Base-by-base conservation (phyloP, 2,329 filamentous ascomycete genomes). In the Aspergillus transmontanensis region DNA sequence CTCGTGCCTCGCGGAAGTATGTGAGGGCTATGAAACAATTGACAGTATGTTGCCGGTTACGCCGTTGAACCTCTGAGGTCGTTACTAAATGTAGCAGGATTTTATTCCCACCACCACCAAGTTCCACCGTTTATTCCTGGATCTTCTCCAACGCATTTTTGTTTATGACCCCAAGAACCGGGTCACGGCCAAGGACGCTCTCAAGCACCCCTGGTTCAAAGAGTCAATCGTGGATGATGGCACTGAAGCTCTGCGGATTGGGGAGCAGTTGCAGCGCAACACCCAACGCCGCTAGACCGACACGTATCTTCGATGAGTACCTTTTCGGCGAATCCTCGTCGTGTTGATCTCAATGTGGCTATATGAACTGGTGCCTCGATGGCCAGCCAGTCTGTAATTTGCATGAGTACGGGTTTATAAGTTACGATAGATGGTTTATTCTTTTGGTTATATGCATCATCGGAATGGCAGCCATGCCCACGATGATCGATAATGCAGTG, bases 11-110 rank as follows among this genome's bases (percentile, higher is more conserved):
- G 26, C 84, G 82, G 69, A 89, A 89, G 77, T 90, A 89, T 70
- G 87, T 90, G 64, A 86, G 86, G 69, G 86, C 86, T n/a, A 90
- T 90, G 87, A 89, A 89, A 77, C 82, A 82, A 66, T 78, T 88
- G 59, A 80, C 82, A 60, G 86, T 88, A 82, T 70, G 84, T 66
- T 12, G 9, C 55, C 23, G 56, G 19, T n/a, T 46, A n/a, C 28
- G 10, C 50, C 10, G 19, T 39, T 39, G 11, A 9, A 28, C 12
- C 6, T 46, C 45, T 16, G 48, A 26, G 39, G 28, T 30, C 57
- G 66, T 63, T 67, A 68, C 73, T 67, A 74, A 64, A 23, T 64
- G 23, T 60, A 69, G 30, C 73, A 90, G 84, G 86, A 89, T 67
- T 88, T 87, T 69, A 89, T 90, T 62, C 86, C 87, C 6, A 79